A percentile compares a stretch with the other conserved stretches of the same genome.
Conservation (phyloP, 2,329 filamentous ascomycete genomes). For the Aspergillus viridinutans region DNA sequence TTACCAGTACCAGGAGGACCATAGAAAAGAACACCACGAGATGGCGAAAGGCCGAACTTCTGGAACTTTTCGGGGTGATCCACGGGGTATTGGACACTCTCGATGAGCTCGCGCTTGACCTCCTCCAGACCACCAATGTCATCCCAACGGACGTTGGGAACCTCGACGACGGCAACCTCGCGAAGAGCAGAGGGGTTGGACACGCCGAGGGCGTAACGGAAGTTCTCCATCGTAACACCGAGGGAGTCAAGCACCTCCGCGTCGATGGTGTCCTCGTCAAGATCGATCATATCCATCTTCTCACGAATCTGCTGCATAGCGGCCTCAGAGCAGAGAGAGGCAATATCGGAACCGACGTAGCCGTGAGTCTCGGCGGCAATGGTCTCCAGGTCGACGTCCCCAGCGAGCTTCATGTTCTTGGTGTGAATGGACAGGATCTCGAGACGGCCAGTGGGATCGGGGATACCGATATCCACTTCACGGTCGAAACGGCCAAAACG, state of each 20-base stretch:
- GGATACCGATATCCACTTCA: constrained; percentile 97
- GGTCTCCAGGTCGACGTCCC: constrained; percentile 94
- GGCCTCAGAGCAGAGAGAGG: constrained; percentile 96
- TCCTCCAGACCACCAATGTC: constrained; percentile 97
- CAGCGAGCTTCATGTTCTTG: constrained; percentile 99
- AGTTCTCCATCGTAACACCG: constrained; percentile 99
- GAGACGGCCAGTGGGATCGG: constrained; percentile 94
- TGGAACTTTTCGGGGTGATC: constrained; percentile 99
- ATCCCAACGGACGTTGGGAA: constrained; percentile 99
- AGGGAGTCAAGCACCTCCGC: constrained; percentile 97
- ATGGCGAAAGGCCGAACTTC: constrained; percentile 98
- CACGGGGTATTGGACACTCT: constrained; percentile 97
- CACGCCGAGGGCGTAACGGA: constrained; percentile 95
- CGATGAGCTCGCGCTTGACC: constrained; percentile 99
- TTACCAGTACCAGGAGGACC: constrained; percentile 99
- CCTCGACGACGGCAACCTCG: constrained; percentile 97
- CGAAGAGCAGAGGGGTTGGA: constrained; percentile 98
- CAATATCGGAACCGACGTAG: constrained; percentile 97
- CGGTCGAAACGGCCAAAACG: constrained; percentile 98
- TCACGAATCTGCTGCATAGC: constrained; percentile 99
- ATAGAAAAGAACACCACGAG: constrained; percentile 97
- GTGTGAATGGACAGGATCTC: constrained; percentile 99
- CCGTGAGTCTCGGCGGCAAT: constrained; percentile 98
- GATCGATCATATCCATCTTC: constrained; percentile 99
- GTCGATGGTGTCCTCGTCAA: constrained; percentile 98